Evolutionary conservation across 345 rosid genomes (phyloP), one percentile per base, ranked within the genome.

Genomic region (Dimocarpus longan): DNA sequence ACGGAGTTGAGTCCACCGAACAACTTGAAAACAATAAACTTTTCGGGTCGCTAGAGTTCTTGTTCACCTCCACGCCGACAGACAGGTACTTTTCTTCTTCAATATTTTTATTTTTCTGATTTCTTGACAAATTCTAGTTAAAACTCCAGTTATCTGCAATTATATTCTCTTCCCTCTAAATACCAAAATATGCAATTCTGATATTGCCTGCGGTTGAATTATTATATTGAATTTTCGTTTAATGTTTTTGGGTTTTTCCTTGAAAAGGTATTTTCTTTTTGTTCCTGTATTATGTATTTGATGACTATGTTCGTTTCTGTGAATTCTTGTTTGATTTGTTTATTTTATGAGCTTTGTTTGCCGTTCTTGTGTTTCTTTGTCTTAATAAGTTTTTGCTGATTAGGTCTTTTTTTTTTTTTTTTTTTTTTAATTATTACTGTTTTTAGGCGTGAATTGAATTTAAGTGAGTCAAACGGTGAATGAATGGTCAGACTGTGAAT

Each of bases 31-130:
- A 21, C 65, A 22, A 19, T 7, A 60, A 52, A 2, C 10, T 21
- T 60, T 22, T 60, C 28, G 10, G 10, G 6, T 52, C 37, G 57
- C 19, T 15, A 16, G 57, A 52, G 57, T 59, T 59, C 64, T 59
- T 59, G 11, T 6, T 59, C 12, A 59, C 12, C 28, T 19, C 22
- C 28, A 22, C 65, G 65, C 26, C 65, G 65, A n/a, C 52, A 2
- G 52, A 46, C 65, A 60, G 65, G 65, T 60, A 60, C 65, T 19
- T 60, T 60, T 60, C 28, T 9, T 60, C 65, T 60, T 21, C 65
- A 12, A 16, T 54, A 1, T 10, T 46, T 10, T 46, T 8, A 15
- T 50, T 50, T 12, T 15, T 54, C 8, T 54, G 59, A 54, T 16
- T 54, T 54, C 59, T 11, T 54, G 59, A 11, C 0, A 54, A 16